Evolutionary conservation across 116 monocot species (phyloP).

Genomic region (Zostera marina): DNA sequence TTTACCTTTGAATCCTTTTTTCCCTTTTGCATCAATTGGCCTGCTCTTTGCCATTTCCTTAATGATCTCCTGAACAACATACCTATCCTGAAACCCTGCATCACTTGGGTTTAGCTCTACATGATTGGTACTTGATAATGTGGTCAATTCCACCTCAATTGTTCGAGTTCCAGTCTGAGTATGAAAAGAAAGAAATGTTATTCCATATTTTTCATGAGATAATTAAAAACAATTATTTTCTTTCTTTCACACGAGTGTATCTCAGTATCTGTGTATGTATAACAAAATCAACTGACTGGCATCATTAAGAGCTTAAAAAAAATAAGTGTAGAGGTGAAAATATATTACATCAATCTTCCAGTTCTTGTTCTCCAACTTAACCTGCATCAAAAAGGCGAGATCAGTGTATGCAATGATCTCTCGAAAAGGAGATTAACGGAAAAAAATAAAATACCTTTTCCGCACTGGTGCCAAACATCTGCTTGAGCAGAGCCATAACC

Average conservation of each 20-base stretch:
- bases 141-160: constrained; percentile 76
- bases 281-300: not conserved
- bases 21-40: constrained; percentile 74
- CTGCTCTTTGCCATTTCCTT: constrained; percentile 98
- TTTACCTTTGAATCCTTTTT: constrained; percentile 80
- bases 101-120: constrained; percentile 94
- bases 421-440: not conserved
- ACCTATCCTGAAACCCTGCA: constrained; percentile 96
- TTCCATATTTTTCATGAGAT: no score
- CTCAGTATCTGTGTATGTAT: not conserved
- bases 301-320: not conserved
- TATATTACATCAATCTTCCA: constrained; percentile 94
- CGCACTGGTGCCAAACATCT: constrained; percentile 73
- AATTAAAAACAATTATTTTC: no score
- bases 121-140: constrained; percentile 71
- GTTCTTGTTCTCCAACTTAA: constrained; percentile 88
- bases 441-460: constrained; percentile 41
- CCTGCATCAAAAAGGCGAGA: constrained; percentile 25
- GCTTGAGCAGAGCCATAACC: constrained; percentile 80
- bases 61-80: constrained; percentile 94
- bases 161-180: constrained; percentile 67
- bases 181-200: not conserved
- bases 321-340: not conserved
- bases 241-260: no score
- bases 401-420: not conserved